Conservation (phyloP, 225 moss, liverwort and hornwort species). For the Bryoerythrophyllum caledonicum region DNA sequence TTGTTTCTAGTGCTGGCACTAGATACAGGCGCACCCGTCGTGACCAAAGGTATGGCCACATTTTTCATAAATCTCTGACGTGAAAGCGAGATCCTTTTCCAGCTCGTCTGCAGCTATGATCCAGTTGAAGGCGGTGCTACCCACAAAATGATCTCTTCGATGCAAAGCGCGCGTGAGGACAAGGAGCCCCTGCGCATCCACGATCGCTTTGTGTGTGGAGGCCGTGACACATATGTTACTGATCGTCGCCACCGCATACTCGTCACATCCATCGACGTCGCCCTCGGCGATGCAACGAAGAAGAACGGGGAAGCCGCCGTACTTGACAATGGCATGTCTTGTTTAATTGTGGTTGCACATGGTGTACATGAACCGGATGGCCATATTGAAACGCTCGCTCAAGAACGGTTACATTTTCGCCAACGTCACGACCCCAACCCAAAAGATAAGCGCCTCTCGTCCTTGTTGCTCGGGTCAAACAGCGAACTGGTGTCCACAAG, state of each 20-base stretch:
- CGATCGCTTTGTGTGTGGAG: constrained; percentile 40
- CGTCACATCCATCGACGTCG: accelerated
- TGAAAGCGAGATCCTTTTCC: constrained; percentile 27
- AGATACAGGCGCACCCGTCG: constrained; percentile 36
- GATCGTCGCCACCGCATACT: neutral
- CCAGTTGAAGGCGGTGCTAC: neutral
- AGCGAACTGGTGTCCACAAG: constrained; percentile 31
- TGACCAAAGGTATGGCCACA: constrained; percentile 41
- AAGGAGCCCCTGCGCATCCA: constrained; percentile 30
- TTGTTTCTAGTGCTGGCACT: neutral
- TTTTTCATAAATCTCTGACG: constrained; percentile 28
- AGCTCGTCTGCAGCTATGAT: neutral
- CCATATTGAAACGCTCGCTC: constrained; percentile 40
- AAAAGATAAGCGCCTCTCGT: constrained; percentile 32
- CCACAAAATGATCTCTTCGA: neutral
- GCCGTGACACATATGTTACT: constrained; percentile 28
- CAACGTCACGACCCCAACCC: constrained; percentile 31
- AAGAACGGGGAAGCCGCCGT: constrained; percentile 36
- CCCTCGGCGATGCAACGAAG: constrained; percentile 36
- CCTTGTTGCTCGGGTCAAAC: constrained; percentile 37
- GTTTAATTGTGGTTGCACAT: constrained; percentile 32
- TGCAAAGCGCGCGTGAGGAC: constrained; percentile 35
- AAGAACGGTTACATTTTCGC: constrained; percentile 35
- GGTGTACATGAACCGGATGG: constrained; percentile 33
- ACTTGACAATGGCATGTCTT: constrained; percentile 34